Evolutionary conservation across 2,329 filamentous ascomycete species (phyloP), one percentile per base, ranked within the genome.

Genomic region (Aspergillus japonicus): DNA sequence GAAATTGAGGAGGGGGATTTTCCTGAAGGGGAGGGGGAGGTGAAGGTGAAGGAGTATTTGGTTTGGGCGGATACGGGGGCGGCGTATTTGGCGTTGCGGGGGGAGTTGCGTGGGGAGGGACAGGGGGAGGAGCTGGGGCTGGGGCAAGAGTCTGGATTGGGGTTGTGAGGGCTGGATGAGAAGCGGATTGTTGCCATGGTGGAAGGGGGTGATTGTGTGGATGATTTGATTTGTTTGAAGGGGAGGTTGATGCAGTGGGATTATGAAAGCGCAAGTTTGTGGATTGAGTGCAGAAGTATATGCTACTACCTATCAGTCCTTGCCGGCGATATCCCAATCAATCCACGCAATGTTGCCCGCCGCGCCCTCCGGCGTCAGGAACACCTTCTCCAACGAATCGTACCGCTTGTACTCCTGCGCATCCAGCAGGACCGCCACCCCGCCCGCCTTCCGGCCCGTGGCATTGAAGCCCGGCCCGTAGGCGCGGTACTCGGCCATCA

Each of bases 401-500:
- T 78, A 82, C 47, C 65, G 66, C 61, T 65, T 70, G 63, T 72
- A 81, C 58, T 73, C 61, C 60, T 69, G 66, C 31, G 72, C 64
- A 14, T 74, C 74, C 68, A 86, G 70, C n/a, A 85, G 75, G 8
- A 73, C 78, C 0, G 81, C 82, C 26, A 86, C 76, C 21, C 67
- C 67, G 0, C 72, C 75, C 14, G 63, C 69, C 14, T 66, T 57
- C 50, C 83, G 72, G 1, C 78, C 83, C 0, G 77, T 78, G n/a
- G 70, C 67, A 64, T 86, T 81, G 69, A 80, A 85, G 0, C 85
- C 84, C 0, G 84, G 82, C 0, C 85, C 85, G 50, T 71, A 80
- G 24, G 77, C 72, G 26, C 76, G 68, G 70, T 82, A 86, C 65
- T 85, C 84, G 0, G 83, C 85, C 83, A 85, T 83, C 5, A 84